phyloP scores from a whole-genome alignment of 306 rosid species.

The Bauhinia variegata region DNA sequence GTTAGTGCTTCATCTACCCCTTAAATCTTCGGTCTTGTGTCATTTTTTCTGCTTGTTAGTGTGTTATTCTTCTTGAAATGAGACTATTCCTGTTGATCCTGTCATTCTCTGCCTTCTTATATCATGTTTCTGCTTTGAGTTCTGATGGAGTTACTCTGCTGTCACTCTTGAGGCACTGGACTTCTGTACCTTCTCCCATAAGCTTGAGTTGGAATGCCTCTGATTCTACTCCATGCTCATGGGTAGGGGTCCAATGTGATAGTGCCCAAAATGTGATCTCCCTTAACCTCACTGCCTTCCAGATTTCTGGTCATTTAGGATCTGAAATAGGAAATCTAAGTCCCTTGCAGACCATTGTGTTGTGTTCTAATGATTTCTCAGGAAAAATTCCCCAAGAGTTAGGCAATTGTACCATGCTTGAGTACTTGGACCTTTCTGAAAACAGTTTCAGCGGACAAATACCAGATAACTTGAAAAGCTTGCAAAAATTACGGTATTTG shows the following conservation, averaged over 20 bases:
- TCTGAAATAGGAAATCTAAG: conserved; percentile 49
- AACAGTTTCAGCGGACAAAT: conserved; percentile 43
- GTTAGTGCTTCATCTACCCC: neutral
- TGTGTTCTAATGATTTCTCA: conserved; percentile 39
- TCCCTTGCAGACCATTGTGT: conserved; percentile 43
- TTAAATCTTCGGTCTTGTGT: no score
- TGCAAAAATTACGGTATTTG: conserved; percentile 34
- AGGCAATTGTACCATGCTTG: conserved; percentile 45
- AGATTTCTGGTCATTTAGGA: conserved; percentile 54
- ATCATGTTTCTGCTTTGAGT: conserved; percentile 34
- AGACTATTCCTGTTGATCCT: conserved; percentile 30
- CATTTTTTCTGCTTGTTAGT: neutral
- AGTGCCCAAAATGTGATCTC: conserved; percentile 34
- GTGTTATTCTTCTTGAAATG: neutral
- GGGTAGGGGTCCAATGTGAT: conserved; percentile 59
- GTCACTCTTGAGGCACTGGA: conserved; percentile 49
- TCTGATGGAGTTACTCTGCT: conserved; percentile 53
- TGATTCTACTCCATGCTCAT: conserved; percentile 57
- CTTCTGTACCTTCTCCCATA: conserved; percentile 39
- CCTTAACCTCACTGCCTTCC: conserved; percentile 46
- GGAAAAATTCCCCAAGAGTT: conserved; percentile 50
- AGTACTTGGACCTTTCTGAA: conserved; percentile 41
- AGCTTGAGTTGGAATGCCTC: conserved; percentile 53
- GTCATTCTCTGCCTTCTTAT: conserved; percentile 28
- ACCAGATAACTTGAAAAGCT: conserved; percentile 34